Base-by-base conservation (phyloP, 1,284 basidiomycete genomes). In the Cerrena zonata region DNA sequence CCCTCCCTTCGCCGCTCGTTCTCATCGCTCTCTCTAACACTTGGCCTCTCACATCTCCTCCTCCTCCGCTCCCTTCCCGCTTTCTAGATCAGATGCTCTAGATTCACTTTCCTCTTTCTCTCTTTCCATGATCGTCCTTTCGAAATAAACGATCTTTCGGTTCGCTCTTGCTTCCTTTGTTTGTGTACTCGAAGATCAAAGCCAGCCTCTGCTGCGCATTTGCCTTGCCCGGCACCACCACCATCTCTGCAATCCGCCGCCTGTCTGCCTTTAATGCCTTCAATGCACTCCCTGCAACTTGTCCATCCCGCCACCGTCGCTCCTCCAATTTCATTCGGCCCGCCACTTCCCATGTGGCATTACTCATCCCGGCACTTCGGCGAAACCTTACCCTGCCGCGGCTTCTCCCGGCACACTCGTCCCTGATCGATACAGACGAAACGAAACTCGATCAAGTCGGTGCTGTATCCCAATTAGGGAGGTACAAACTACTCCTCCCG, bases 1-100 rank as follows among this genome's bases (percentile, higher is more conserved):
- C 59, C 52, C 25, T 34, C 36, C 47, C 49, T 50, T 54, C 54
- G 41, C 41, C 41, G 41, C 41, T 15, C 41, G 41, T 42, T 42
- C 41, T 42, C 41, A 42, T 21, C 41, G n/a, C 41, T 10, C 5
- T 23, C 7, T 42, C 13, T 23, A 5, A 5, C 10, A 40, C 39
- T 40, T 40, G 39, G 41, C 19, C 24, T 23, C 5, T 5, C 3
- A n/a, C 41, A 22, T 42, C 19, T 19, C 24, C 19, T n/a, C n/a
- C n/a, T n/a, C 18, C 11, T 22, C 7, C 18, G 13, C 3, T 22
- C 41, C 21, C 5, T 23, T 13, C 23, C 41, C 19, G 41, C 4
- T 23, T 40, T 15, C 13, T 7, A 40, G 39, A 40, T 40, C 39
- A 23, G 41, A 42, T 23, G 41, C 41, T 10, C 41, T 42, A 42